Base-by-base conservation (phyloP, 2,329 filamentous ascomycete genomes). In the Didymella exigua region DNA sequence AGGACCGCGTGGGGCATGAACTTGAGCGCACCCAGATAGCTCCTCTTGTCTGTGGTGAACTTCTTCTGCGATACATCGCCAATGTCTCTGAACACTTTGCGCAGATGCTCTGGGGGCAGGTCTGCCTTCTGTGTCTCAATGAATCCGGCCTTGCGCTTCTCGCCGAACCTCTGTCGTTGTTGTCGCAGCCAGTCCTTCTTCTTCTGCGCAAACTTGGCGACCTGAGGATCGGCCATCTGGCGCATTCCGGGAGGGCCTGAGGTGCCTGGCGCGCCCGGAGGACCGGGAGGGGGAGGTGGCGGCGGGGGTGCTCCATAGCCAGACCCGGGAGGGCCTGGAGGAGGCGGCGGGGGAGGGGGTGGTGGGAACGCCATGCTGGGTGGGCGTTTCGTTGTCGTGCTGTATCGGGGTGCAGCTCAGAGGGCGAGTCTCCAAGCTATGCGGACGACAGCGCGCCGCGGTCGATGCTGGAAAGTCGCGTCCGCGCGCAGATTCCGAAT, bases 1-100 rank as follows among this genome's bases (percentile, higher is more conserved):
- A 99, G 79, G 10, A 99, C 95, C 5, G 95, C 95, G 74, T 99
- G 95, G 1, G 95, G 95, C 95, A 99, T 99, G 79, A 97, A 99
- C 79, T 99, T 99, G 60, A 99, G 79, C 29, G 96, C 95, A 60
- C 96, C 96, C 42, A 99, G 84, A 76, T 99, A 99, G 77, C 93
- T 97, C 65, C 95, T 86, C 83, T 99, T 99, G 80, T 99, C 95
- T 72, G 89, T 96, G 64, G 91, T 97, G 81, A 97, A 99, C 77
- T 97, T 98, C 81, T 97, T 98, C 77, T 99, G 96, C 49, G 93
- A 98, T 45, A 99, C 93, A 81, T 99, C 95, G 66, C 96, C 96
- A 73, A 99, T 99, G 76, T 99, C 95, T 76, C 90, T 92, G 56
- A 99, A 93, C 61, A 98, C 97, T 81, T 99, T 99, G 66, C 96